phyloP scores from a whole-genome alignment of 306 rosid genomes.

The Delonix regia region DNA sequence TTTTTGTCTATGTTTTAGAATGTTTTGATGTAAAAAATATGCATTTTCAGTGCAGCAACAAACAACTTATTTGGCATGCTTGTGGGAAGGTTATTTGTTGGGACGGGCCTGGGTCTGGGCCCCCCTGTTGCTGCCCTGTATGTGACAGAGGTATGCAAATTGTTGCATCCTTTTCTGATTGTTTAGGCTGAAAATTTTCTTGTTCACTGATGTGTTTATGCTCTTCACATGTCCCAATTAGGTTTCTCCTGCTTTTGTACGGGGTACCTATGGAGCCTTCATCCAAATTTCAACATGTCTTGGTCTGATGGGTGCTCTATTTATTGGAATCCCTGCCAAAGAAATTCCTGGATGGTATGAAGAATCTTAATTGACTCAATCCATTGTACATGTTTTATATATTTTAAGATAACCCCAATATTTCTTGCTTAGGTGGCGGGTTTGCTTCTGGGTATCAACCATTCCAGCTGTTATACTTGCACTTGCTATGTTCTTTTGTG shows the following conservation, averaged over 20 bases:
- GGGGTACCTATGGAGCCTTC: slow-evolving; percentile 94
- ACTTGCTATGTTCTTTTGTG: slow-evolving; percentile 77
- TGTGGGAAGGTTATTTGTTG: slow-evolving; percentile 90
- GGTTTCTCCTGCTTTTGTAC: slow-evolving; percentile 93
- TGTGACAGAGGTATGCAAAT: slow-evolving; percentile 76
- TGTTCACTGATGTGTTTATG: slow-evolving; percentile 24
- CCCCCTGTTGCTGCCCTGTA: slow-evolving; percentile 90
- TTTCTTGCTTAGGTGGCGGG: slow-evolving; percentile 87
- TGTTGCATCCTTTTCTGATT: slow-evolving; percentile 31
- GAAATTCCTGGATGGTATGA: slow-evolving; percentile 82
- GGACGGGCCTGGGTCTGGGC: slow-evolving; percentile 91
- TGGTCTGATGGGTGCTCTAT: slow-evolving; percentile 84
- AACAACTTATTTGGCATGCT: slow-evolving; percentile 94
- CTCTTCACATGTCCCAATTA: slow-evolving; percentile 38
- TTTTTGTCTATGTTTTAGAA: neutral
- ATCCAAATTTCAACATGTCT: slow-evolving; percentile 95
- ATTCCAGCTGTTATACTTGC: slow-evolving; percentile 85
- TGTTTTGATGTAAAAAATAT: slow-evolving; percentile 31
- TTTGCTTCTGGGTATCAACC: slow-evolving; percentile 85
- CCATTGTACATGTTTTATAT: slow-evolving; percentile 27
- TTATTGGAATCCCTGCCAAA: slow-evolving; percentile 93
- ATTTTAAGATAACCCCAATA: slow-evolving; percentile 31
- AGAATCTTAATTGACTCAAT: slow-evolving; percentile 17
- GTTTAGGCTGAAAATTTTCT: slow-evolving; percentile 23
- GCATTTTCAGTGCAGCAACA: slow-evolving; percentile 79